Conservation (phyloP, 768 basidiomycete species). For the Lepiota brunneoincarnata region DNA sequence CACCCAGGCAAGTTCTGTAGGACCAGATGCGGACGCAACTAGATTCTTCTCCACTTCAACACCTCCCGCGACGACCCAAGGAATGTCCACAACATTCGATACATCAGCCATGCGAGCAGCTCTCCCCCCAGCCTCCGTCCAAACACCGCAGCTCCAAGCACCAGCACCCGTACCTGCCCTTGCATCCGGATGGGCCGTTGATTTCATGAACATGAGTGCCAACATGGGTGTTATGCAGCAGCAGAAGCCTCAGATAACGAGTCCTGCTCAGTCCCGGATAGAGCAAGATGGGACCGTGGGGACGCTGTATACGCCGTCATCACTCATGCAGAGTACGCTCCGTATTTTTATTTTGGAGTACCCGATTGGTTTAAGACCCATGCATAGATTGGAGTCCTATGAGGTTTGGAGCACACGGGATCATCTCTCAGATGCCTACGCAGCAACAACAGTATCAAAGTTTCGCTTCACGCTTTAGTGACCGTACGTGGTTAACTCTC, state of each 20-base stretch:
- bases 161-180: conserved; percentile 27
- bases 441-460: conserved; percentile 23
- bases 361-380: not conserved
- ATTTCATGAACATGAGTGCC: conserved; percentile 14
- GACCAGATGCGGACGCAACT: conserved; percentile 62
- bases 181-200: conserved; percentile 18
- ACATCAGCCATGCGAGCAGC: conserved; percentile 51
- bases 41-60: conserved; percentile 57
- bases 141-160: conserved; percentile 22
- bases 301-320: conserved; percentile 8
- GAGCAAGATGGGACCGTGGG: not conserved
- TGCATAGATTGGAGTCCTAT: conserved; percentile 34
- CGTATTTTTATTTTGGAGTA: not conserved
- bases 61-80: conserved; percentile 11
- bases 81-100: conserved; percentile 46
- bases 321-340: conserved; percentile 10
- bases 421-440: conserved; percentile 25
- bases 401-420: conserved; percentile 27
- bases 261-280: not conserved
- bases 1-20: conserved; percentile 42
- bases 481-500: conserved; percentile 37
- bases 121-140: conserved; percentile 33
- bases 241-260: not conserved
- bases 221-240: conserved; percentile 1
- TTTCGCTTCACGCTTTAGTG: conserved; percentile 14